phyloP scores from a whole-genome alignment of 1,284 basidiomycete genomes.

The Trichosporon faecale region DNA sequence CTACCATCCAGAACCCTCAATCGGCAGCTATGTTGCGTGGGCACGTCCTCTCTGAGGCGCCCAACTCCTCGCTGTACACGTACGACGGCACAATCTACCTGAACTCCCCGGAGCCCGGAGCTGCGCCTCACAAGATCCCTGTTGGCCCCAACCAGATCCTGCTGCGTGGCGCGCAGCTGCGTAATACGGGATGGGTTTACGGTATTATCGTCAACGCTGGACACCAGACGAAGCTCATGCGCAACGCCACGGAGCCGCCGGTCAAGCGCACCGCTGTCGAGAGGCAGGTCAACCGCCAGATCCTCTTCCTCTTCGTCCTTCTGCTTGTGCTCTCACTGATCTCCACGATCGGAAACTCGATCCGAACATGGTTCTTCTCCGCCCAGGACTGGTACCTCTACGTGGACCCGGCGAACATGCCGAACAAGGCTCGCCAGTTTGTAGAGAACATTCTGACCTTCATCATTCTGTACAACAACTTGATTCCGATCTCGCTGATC shows the following conservation, averaged over 20 bases:
- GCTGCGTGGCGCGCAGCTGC: slow-evolving; percentile 87
- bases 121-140: slow-evolving; percentile 68
- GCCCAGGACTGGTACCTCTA: slow-evolving; percentile 77
- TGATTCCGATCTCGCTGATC: slow-evolving; percentile 98
- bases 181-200: slow-evolving; percentile 96
- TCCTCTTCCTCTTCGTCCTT: slow-evolving; percentile 90
- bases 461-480: slow-evolving; percentile 97
- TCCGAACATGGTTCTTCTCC: slow-evolving; percentile 84
- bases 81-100: slow-evolving; percentile 80
- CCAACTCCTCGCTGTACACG: slow-evolving; percentile 96
- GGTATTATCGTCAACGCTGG: slow-evolving; percentile 93
- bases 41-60: slow-evolving; percentile 85
- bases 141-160: slow-evolving; percentile 93
- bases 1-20: slow-evolving; percentile 71
- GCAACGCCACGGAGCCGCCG: slow-evolving; percentile 88
- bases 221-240: slow-evolving; percentile 97
- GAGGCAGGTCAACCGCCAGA: slow-evolving; percentile 92
- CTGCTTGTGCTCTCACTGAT: slow-evolving; percentile 83
- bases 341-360: slow-evolving; percentile 86
- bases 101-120: slow-evolving; percentile 40
- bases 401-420: slow-evolving; percentile 39
- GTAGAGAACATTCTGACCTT: slow-evolving; percentile 95
- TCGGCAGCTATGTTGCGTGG: slow-evolving; percentile 73
- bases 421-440: slow-evolving; percentile 65
- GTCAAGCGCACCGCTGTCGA: slow-evolving; percentile 97